These are phyloP conservation scores for Kernera saxatilis DNA, from an alignment of 345 rosid genomes.

Conservation along the genomic window DNA sequence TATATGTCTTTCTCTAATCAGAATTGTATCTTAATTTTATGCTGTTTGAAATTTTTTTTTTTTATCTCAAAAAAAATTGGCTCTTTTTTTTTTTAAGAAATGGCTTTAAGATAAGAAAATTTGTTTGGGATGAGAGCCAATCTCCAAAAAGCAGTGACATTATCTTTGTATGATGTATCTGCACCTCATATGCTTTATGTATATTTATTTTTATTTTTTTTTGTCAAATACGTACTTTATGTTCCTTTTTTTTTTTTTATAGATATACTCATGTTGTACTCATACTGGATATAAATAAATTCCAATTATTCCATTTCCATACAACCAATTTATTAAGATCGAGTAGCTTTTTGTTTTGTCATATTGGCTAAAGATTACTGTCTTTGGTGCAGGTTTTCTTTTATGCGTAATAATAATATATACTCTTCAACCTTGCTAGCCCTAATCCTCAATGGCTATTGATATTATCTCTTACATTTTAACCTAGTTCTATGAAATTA, in stretches of 20 bases:
- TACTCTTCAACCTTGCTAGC: not conserved
- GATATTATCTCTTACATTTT: not conserved
- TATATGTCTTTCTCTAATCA: too few species aligned
- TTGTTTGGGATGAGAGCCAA: slow-evolving; percentile 35
- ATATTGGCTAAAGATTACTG: slow-evolving; percentile 2
- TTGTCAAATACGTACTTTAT: slow-evolving; percentile 5
- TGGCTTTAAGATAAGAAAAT: slow-evolving; percentile 21
- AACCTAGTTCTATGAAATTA: not conserved
- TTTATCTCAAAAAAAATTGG: not conserved
- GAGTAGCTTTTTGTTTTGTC: slow-evolving; percentile 22
- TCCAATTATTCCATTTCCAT: not conserved
- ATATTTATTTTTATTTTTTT: not conserved
- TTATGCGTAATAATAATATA: not conserved
- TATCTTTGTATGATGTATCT: slow-evolving; percentile 30
- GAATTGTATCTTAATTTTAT: not conserved
- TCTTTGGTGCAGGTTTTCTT: not conserved
- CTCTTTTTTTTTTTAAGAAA: not conserved
- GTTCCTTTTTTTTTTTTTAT: not conserved
- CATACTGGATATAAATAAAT: not conserved
- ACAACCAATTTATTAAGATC: not conserved
- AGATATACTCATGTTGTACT: not conserved
- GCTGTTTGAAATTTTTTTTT: not conserved
- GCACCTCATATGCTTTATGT: slow-evolving; percentile 25
- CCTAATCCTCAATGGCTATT: slow-evolving; percentile 7
- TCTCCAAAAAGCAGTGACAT: slow-evolving; percentile 29